Evolutionary conservation across 805 yeast species (phyloP).

Genomic region (Metschnikowia matae): DNA sequence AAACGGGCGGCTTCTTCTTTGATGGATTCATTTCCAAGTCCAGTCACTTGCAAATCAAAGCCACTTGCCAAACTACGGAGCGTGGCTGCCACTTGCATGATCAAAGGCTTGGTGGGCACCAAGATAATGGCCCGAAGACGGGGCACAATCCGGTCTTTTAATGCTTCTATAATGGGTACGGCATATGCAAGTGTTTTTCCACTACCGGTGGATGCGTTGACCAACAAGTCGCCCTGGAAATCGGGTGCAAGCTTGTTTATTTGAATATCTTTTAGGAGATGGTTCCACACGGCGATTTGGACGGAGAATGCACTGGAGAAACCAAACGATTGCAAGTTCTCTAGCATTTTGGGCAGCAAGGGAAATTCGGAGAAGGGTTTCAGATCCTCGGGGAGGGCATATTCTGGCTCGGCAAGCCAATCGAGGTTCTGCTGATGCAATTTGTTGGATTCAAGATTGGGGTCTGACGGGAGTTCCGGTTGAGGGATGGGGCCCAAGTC

Average conservation of each 20-base stretch:
- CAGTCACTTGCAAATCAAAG: slow-evolving; percentile 58
- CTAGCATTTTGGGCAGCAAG: slow-evolving; percentile 40
- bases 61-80: slow-evolving; percentile 60
- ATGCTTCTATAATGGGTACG: slow-evolving; percentile 73
- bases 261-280: slow-evolving; percentile 42
- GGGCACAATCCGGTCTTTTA: slow-evolving; percentile 63
- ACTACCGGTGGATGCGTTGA: slow-evolving; percentile 93
- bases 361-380: slow-evolving; percentile 48
- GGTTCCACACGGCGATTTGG: slow-evolving; percentile 63
- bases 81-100: slow-evolving; percentile 73
- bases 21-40: slow-evolving; percentile 52
- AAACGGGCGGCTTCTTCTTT: slow-evolving; percentile 63
- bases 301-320: slow-evolving; percentile 68
- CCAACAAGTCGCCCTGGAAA: slow-evolving; percentile 70
- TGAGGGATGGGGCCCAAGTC: slow-evolving; percentile 77
- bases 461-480: slow-evolving; percentile 62
- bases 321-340: slow-evolving; percentile 45
- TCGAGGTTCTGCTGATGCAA: slow-evolving; percentile 37
- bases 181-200: slow-evolving; percentile 92
- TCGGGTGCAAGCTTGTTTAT: slow-evolving; percentile 43
- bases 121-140: slow-evolving; percentile 69
- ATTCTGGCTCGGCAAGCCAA: slow-evolving; percentile 69
- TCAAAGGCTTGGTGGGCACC: slow-evolving; percentile 87
- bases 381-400: slow-evolving; percentile 44
- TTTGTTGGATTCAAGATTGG: slow-evolving; percentile 26